phyloP scores from a whole-genome alignment of 2,329 filamentous ascomycete genomes.

The Apiospora malaysiana region DNA sequence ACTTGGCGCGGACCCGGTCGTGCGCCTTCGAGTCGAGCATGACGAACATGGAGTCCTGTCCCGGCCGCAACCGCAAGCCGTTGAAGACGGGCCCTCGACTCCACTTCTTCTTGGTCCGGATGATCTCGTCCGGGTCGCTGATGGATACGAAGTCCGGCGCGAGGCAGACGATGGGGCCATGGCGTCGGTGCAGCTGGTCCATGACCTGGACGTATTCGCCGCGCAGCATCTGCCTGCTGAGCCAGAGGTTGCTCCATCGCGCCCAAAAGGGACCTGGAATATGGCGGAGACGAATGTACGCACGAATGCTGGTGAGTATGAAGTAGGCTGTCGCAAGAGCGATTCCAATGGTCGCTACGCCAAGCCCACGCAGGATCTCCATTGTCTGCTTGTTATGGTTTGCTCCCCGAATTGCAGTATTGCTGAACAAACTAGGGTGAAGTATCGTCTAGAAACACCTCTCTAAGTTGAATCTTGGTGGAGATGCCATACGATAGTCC shows the following conservation, averaged over 20 bases:
- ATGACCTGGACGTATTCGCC: conserved; percentile 5
- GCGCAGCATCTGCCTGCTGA: neutral
- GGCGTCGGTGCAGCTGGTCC: neutral
- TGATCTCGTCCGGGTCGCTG: conserved; percentile 15
- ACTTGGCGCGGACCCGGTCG: conserved; percentile 14
- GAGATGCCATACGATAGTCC: neutral
- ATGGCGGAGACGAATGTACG: neutral
- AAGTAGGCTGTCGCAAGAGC: neutral
- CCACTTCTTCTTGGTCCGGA: conserved; percentile 2
- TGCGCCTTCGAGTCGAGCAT: neutral
- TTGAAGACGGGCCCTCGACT: neutral
- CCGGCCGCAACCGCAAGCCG: neutral
- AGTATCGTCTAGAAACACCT: neutral
- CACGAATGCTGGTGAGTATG: neutral
- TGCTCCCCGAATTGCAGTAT: neutral
- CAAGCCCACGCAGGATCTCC: neutral
- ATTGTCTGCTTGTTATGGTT: neutral
- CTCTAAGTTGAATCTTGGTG: neutral
- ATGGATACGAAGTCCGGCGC: neutral
- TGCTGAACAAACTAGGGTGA: neutral
- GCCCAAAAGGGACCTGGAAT: conserved; percentile 12
- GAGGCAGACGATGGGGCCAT: conserved; percentile 13
- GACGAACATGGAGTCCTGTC: conserved; percentile 12
- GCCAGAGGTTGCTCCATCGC: conserved; percentile 15
- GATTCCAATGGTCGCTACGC: neutral